A percentile compares a stretch with the other conserved stretches of the same genome.
phyloP scores from a whole-genome alignment of 2,329 filamentous ascomycete genomes.

The Fusarium sp. region DNA sequence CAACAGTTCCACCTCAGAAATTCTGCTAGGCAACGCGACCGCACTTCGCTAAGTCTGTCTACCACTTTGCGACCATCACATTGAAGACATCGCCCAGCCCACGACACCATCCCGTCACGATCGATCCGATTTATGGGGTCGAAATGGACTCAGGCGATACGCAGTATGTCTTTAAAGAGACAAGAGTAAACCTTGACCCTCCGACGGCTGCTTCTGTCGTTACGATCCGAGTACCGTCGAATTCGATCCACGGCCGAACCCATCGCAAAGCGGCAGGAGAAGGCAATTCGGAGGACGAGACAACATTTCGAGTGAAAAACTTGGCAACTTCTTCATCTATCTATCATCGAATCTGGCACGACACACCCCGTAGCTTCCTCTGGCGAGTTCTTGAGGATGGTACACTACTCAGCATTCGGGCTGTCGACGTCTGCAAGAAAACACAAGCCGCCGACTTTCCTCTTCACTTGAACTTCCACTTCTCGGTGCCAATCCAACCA shows the following conservation, averaged over 20 bases:
- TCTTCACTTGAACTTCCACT: slow-evolving; percentile 80
- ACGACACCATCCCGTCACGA: slow-evolving; percentile 23
- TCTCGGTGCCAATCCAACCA: slow-evolving; percentile 77
- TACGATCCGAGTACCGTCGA: slow-evolving; percentile 73
- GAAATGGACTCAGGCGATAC: slow-evolving; percentile 73
- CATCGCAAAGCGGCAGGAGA: slow-evolving; percentile 54
- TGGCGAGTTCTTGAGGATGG: slow-evolving; percentile 89
- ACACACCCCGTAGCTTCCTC: slow-evolving; percentile 84
- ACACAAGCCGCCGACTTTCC: slow-evolving; percentile 74
- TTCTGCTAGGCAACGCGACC: slow-evolving; percentile 50
- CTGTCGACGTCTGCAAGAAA: slow-evolving; percentile 81
- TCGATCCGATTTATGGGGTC: slow-evolving; percentile 65
- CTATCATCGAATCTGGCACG: slow-evolving; percentile 81
- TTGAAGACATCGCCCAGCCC: slow-evolving; percentile 27
- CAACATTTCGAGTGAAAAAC: slow-evolving; percentile 75
- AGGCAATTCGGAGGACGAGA: slow-evolving; percentile 71
- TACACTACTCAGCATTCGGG: slow-evolving; percentile 83
- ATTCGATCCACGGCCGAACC: slow-evolving; percentile 57
- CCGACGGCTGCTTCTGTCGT: slow-evolving; percentile 75
- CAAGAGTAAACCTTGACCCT: slow-evolving; percentile 83
- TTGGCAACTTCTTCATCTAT: slow-evolving; percentile 83
- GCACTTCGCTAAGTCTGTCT: slow-evolving; percentile 33
- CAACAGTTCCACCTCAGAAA: slow-evolving; percentile 44
- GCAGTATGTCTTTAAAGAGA: slow-evolving; percentile 84
- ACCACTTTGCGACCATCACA: slow-evolving; percentile 44